phyloP scores from a whole-genome alignment of 2,329 filamentous ascomycete species.

The Coleophoma eucalyptorum region DNA sequence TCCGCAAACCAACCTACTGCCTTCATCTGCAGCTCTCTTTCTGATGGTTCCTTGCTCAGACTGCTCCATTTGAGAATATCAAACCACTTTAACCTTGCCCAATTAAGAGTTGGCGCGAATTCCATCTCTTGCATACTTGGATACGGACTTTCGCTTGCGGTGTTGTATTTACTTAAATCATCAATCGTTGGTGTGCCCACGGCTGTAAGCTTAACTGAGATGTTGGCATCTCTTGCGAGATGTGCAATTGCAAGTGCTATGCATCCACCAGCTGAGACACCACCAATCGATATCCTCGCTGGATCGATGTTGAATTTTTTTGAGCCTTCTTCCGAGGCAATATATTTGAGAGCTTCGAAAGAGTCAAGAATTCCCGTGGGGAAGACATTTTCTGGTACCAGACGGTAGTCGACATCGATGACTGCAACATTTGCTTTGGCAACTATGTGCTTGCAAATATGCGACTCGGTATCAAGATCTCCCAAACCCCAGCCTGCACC shows the following conservation, averaged over 20 bases:
- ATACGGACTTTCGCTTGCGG: conserved; percentile 33
- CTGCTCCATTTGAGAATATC: conserved; percentile 29
- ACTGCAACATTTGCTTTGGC: conserved; percentile 38
- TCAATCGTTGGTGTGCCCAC: conserved; percentile 53
- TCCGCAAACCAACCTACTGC: conserved; percentile 23
- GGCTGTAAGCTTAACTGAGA: conserved; percentile 33
- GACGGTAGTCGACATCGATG: conserved; percentile 47
- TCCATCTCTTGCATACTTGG: conserved; percentile 37
- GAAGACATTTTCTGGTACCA: conserved; percentile 45
- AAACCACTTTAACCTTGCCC: conserved; percentile 38
- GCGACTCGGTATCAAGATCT: conserved; percentile 43
- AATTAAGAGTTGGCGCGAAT: conserved; percentile 39
- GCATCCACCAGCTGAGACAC: conserved; percentile 40
- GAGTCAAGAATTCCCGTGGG: conserved; percentile 45
- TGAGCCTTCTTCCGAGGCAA: conserved; percentile 26
- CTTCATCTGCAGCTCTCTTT: conserved; percentile 15
- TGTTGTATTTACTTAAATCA: conserved; percentile 35
- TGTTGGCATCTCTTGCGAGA: conserved; percentile 33
- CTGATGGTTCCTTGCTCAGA: conserved; percentile 12
- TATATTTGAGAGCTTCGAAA: conserved; percentile 32
- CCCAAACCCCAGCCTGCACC: conserved; percentile 39
- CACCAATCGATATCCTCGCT: conserved; percentile 37
- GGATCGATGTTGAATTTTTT: conserved; percentile 34
- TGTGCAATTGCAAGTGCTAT: conserved; percentile 35
- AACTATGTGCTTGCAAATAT: conserved; percentile 45